Base-by-base conservation (phyloP, 805 yeast genomes). In the Yamadazyma kitorensis region DNA sequence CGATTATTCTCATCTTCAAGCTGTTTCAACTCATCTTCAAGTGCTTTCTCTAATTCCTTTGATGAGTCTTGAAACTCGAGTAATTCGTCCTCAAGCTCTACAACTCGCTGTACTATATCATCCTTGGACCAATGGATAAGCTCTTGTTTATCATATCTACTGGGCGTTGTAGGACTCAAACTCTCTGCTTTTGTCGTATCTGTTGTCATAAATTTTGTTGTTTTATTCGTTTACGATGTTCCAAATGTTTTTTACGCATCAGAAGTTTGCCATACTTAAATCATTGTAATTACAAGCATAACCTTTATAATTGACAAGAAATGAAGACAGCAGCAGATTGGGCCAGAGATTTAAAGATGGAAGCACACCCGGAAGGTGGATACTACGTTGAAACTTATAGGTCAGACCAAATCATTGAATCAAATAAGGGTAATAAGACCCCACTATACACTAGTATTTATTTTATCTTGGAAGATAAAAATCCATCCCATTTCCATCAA, bases 41-140 rank as follows among this genome's bases (percentile, higher is more conserved):
- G 51, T 1, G 70, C 72, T 31, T 53, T 65, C 36, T 70, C 75
- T 20, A 69, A 49, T 28, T 68, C 74, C 33, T 56, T 63, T 37
- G 69, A 61, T 4, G 70, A 61, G 24, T 62, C 69, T 39, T 66
- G 72, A 39, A 68, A 69, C 38, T 68, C 74, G 15, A 44, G 37
- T 17, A 66, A 49, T 33, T 64, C 71, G 14, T 40, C 46, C 36
- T 68, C 72, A 12, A 68, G 52, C 29, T 61, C 65, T 5, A 58
- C 19, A 25, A 66, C 52, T 25, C 61, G 52, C 27, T 47, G 17
- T 2, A 40, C 34, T 4, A 43, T 33, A 18, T 43, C 40, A 8
- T 40, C 40, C 22, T 43, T 43, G 17, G 36, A 20, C 44, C 36
- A 37, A 14, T 19, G 22, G 5, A 5, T 6, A 9, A 34, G 12